Evolutionary conservation across 306 rosid species (phyloP), one percentile per base, ranked within the genome.

Genomic region (Lathyrus sativus): DNA sequence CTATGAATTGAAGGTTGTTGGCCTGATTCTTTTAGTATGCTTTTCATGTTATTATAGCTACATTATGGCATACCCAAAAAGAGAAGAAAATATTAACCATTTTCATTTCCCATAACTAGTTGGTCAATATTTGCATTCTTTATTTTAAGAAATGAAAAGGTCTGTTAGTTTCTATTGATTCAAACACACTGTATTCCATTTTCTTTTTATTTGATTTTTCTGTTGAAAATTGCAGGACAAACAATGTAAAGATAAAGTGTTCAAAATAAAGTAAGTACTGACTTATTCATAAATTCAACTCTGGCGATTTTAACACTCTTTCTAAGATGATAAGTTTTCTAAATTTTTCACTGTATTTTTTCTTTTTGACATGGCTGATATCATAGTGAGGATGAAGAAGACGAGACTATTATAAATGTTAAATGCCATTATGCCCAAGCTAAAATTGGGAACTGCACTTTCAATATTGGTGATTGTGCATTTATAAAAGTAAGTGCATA

Each of bases 381-480:
- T 81, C 72, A 55, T 46, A 89, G 96, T 67, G 89, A 85, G 72
- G 91, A 82, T 75, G 87, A 84, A 67, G 90, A 92, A 76, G 98
- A 92, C 15, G 86, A 81, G 81, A 80, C 85, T 24, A 61, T 92
- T 69, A 60, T 80, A 71, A 79, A 92, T 72, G 96, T 92, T 73
- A 81, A 86, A 71, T 83, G 88, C 79, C 96, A 89, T 78, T 92
- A 81, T 86, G 83, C 92, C 63, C 95, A 77, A 74, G 92, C 93
- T 54, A 80, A 65, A 65, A 33, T 89, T 43, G 79, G 64, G 66
- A 79, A 83, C 71, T 68, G 81, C 76, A 65, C 79, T 65, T 88
- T 79, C 69, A 80, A 67, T 85, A 90, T 89, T 41, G 98, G 95
- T 12, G 98, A 92, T 80, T 92, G 89, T 80, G 98, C 91, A 62